Percentiles rank a stretch among this genome's conserved stretches.
Evolutionary conservation across 768 basidiomycete species (phyloP).

Genomic region (Paxillus involutus): DNA sequence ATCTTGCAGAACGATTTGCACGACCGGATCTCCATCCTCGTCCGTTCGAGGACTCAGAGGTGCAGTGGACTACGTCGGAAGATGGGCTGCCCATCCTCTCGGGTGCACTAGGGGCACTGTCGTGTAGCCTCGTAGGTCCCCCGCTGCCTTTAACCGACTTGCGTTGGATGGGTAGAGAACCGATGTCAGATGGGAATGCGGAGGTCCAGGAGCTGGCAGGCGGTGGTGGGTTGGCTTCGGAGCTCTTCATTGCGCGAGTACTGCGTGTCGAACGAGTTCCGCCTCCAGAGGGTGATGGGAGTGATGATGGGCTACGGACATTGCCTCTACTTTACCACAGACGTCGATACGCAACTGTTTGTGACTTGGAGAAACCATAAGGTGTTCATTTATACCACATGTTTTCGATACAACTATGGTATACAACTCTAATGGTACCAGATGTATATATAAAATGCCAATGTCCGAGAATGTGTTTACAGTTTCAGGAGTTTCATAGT

Average conservation of each 20-base stretch:
- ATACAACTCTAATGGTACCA: constrained; percentile 10
- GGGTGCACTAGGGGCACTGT: constrained; percentile 66
- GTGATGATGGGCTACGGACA: constrained; percentile 26
- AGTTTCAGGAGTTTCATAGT: constrained; percentile 32
- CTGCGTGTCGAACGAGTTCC: constrained; percentile 52
- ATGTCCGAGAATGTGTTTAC: background rate
- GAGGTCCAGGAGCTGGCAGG: constrained; percentile 21
- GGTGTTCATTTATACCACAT: background rate
- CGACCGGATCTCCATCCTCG: constrained; percentile 64
- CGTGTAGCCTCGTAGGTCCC: constrained; percentile 63
- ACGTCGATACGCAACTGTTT: constrained; percentile 55
- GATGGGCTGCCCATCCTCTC: constrained; percentile 63
- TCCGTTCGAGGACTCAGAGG: constrained; percentile 46
- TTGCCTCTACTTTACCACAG: constrained; percentile 67
- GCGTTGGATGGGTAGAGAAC: constrained; percentile 30
- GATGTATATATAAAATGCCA: background rate
- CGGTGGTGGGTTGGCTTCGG: constrained; percentile 46
- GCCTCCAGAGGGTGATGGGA: constrained; percentile 18
- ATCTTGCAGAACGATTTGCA: constrained; percentile 69
- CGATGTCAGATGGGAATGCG: constrained; percentile 6
- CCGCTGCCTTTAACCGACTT: constrained; percentile 65
- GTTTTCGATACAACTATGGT: constrained; percentile 1
- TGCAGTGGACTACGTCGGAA: constrained; percentile 39
- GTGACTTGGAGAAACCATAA: constrained; percentile 20
- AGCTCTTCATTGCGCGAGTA: constrained; percentile 84